These are phyloP conservation scores for Bigelowiella natans DNA, from an alignment of 78 protist species.

Conservation along the genomic window DNA sequence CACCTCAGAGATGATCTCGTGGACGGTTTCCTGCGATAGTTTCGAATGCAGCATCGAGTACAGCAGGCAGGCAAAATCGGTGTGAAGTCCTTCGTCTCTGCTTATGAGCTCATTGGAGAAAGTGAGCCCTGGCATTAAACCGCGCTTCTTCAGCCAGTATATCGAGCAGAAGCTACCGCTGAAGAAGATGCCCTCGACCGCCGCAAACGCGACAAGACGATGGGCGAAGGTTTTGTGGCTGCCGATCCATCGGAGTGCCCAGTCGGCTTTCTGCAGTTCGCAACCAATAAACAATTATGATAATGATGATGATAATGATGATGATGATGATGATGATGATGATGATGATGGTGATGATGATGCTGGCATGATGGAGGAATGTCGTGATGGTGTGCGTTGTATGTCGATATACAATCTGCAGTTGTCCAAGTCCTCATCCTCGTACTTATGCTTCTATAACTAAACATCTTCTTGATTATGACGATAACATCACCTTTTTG, in stretches of 20 bases:
- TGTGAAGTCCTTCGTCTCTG: constrained; percentile 84
- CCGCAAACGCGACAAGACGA: constrained; percentile 94
- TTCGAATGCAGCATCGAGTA: constrained; percentile 46
- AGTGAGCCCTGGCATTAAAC: constrained; percentile 56
- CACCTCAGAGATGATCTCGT: constrained; percentile 73
- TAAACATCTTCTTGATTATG: no score
- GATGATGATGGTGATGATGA: no score
- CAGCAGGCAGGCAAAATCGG: constrained; percentile 90
- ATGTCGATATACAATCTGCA: no score
- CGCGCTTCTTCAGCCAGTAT: constrained; percentile 96
- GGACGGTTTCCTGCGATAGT: constrained; percentile 11
- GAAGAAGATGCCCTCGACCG: constrained; percentile 98
- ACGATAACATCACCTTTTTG: no score
- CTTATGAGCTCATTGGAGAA: constrained; percentile 91
- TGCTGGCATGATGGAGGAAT: no score
- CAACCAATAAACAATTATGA: no score
- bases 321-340: no score
- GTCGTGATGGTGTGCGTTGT: no score
- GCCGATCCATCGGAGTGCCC: constrained; percentile 91
- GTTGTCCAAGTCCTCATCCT: no score
- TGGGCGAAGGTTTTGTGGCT: constrained; percentile 59
- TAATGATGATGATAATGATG: no score
- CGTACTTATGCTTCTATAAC: no score
- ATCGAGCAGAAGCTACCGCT: constrained; percentile 89
- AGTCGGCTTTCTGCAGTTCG: constrained; percentile 78